phyloP scores from a whole-genome alignment of 176 grass and related monocot species.

The Typha latifolia region DNA sequence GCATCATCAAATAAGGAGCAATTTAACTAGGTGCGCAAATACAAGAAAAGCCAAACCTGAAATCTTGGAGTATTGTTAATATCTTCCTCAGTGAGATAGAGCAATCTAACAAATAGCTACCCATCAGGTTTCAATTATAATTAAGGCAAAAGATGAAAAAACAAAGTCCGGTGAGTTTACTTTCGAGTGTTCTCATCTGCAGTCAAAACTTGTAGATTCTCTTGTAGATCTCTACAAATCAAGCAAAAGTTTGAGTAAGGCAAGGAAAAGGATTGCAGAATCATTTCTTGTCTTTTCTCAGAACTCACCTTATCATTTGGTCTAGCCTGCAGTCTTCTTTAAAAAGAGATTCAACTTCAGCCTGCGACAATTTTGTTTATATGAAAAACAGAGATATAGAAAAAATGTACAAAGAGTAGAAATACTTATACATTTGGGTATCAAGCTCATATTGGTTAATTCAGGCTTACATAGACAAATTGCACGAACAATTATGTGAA shows the following conservation, averaged over 20 bases:
- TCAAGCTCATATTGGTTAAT: too few species aligned
- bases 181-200: constrained; percentile 53
- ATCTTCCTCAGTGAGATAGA: constrained; percentile 68
- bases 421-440: background rate
- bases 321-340: constrained; percentile 60
- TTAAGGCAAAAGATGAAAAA: background rate
- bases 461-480: too few species aligned
- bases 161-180: constrained; percentile 23
- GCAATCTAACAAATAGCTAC: constrained; percentile 34
- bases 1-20: constrained; percentile 13
- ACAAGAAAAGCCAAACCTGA: constrained; percentile 38
- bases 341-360: constrained; percentile 45
- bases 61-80: constrained; percentile 54
- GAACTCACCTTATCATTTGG: constrained; percentile 57
- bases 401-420: background rate
- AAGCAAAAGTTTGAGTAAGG: constrained; percentile 10
- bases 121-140: constrained; percentile 19
- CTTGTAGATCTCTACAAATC: constrained; percentile 51
- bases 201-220: constrained; percentile 48
- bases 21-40: constrained; percentile 1
- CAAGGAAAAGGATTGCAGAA: background rate
- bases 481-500: too few species aligned
- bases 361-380: constrained; percentile 14
- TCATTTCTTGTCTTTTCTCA: constrained; percentile 2
- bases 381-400: constrained; percentile 13